Evolutionary conservation across 2,329 filamentous ascomycete species (phyloP), one percentile per base, ranked within the genome.

Genomic region (Pseudocercospora macadamiae): DNA sequence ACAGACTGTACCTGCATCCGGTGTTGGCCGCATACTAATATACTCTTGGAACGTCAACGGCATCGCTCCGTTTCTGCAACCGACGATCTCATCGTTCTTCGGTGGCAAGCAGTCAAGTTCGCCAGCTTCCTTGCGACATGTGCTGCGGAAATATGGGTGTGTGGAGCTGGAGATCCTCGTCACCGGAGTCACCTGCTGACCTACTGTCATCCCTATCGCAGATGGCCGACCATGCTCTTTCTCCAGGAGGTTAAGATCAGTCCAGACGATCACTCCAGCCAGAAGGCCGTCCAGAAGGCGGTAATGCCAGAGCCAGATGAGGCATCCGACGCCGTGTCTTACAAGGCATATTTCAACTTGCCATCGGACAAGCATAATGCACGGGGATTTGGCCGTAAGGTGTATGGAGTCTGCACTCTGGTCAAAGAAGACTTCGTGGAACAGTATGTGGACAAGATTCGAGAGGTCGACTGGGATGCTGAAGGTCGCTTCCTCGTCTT

Each of bases 391-490:
- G 78, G 75, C 1, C 77, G 82, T 1, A 82, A 77, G 59, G 70
- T 83, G 1, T 82, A 84, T 61, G 82, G 82, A 10, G 80, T 85
- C 1, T 80, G 76, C 25, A 79, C 77, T 21, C 75, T 84, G 44
- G 64, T 83, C 12, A 74, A 81, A 2, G 67, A 73, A 9, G 80
- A 83, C 62, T 76, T 81, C 28, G 51, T 49, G 51, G 59, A 70
- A 9, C 25, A 58, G 1, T 56, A 68, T 19, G 69, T 76, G 8
- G 59, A 67, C 0, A 52, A 57, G 3, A 71, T 79, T 0, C 72
- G 77, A 6, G 74, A 72, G 0, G 79, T 81, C 0, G 68, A 75
- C 8, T 84, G 80, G 82, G 82, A 84, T 54, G 64, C 71, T 1
- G 26, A 84, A 73, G 82, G 82, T 3, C 75, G 82, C 0, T 74